phyloP scores from a whole-genome alignment of 192 early-diverging fungal species.

The Oehlia diaphana region DNA sequence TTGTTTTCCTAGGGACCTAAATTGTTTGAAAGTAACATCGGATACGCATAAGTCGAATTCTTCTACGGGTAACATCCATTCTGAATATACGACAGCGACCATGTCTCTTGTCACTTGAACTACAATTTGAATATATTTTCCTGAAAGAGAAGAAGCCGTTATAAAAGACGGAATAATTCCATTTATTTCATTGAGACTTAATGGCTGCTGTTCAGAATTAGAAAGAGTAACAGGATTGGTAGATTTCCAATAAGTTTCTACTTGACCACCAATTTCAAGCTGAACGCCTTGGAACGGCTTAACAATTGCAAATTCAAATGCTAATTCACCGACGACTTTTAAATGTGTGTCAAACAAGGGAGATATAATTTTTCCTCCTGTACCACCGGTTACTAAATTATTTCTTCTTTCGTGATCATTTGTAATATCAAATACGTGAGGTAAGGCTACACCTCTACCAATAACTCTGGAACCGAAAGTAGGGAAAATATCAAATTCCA shows the following conservation, averaged over 20 bases:
- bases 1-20: slow-evolving; percentile 43
- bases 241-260: slow-evolving; percentile 99
- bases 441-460: slow-evolving; percentile 80
- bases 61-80: slow-evolving; percentile 68
- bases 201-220: slow-evolving; percentile 33
- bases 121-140: slow-evolving; percentile 87
- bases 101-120: slow-evolving; percentile 89
- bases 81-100: slow-evolving; percentile 82
- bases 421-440: slow-evolving; percentile 59
- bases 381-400: slow-evolving; percentile 32
- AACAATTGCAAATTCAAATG: slow-evolving; percentile 80
- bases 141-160: slow-evolving; percentile 85
- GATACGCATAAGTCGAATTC: slow-evolving; percentile 53
- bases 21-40: slow-evolving; percentile 56
- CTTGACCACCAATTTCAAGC: slow-evolving; percentile 91
- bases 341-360: slow-evolving; percentile 92
- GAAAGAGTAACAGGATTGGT: slow-evolving; percentile 66
- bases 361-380: slow-evolving; percentile 37
- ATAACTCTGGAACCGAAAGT: slow-evolving; percentile 95
- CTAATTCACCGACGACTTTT: slow-evolving; percentile 87
- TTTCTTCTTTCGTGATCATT: slow-evolving; percentile 37
- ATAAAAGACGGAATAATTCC: slow-evolving; percentile 64
- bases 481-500: slow-evolving; percentile 97
- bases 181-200: slow-evolving; percentile 9
- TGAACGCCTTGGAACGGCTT: slow-evolving; percentile 85